These are phyloP conservation scores for Gossypium stocksii DNA, from an alignment of 345 rosid species.

Conservation along the genomic window DNA sequence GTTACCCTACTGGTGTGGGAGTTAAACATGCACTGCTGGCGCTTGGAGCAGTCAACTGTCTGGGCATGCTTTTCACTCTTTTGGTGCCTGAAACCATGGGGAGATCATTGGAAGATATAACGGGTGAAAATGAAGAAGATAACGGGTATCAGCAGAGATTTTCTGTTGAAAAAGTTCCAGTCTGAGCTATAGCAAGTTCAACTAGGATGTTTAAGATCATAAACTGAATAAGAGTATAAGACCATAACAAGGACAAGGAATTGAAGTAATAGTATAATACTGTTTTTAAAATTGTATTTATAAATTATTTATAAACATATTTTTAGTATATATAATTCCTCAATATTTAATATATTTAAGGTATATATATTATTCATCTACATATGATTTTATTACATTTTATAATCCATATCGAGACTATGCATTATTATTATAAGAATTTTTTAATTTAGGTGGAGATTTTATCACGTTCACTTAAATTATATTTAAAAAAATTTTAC, in stretches of 20 bases:
- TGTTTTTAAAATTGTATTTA: no score
- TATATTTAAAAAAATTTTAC: no score
- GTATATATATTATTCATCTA: no score
- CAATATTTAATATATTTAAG: no score
- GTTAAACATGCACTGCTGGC: conserved; percentile 40
- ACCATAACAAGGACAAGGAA: not conserved
- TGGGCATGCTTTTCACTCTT: conserved; percentile 42
- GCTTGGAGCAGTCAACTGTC: conserved; percentile 36
- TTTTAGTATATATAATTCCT: no score
- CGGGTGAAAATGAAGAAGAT: conserved; percentile 39
- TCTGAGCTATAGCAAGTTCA: not conserved
- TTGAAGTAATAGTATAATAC: not conserved
- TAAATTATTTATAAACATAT: no score
- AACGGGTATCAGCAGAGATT: not conserved
- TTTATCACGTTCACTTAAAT: no score
- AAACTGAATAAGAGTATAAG: not conserved
- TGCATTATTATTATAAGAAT: no score
- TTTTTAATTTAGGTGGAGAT: accelerated
- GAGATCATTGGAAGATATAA: conserved; percentile 47
- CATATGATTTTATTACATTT: no score
- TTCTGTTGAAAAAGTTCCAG: not conserved
- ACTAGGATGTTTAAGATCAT: not conserved
- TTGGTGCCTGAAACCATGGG: conserved; percentile 52
- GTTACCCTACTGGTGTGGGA: conserved; percentile 49
- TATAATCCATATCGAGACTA: no score